Evolutionary conservation across 768 basidiomycete genomes (phyloP).

Genomic region (Lactarius sp.): DNA sequence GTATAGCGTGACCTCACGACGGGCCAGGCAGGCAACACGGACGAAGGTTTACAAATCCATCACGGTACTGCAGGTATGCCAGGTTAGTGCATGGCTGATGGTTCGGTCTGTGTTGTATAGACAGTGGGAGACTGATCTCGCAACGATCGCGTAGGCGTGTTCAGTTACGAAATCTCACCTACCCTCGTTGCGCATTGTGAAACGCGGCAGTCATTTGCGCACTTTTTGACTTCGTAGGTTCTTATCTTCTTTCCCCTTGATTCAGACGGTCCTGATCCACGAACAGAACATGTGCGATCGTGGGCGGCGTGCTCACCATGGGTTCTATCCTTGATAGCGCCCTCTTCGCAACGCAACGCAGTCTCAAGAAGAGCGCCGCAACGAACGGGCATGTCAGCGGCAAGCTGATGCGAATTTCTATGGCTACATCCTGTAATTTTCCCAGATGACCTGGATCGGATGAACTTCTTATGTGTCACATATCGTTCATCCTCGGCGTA

Average conservation of each 20-base stretch:
- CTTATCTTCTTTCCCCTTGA: slow-evolving; percentile 2
- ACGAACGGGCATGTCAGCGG: slow-evolving; percentile 22
- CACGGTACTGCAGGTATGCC: slow-evolving; percentile 75
- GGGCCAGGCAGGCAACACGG: slow-evolving; percentile 53
- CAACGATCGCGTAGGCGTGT: slow-evolving; percentile 49
- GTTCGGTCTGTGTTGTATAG: background rate
- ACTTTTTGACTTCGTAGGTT: slow-evolving; percentile 94
- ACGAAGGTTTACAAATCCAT: slow-evolving; percentile 64
- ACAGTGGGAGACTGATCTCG: background rate
- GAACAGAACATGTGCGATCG: slow-evolving; percentile 88
- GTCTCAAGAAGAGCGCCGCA: slow-evolving; percentile 56
- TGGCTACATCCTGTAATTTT: slow-evolving; percentile 1
- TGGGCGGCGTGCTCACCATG: slow-evolving; percentile 95
- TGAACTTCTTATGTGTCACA: slow-evolving; percentile 12
- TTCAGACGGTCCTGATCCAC: slow-evolving; percentile 2
- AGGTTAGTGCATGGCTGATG: slow-evolving; percentile 33
- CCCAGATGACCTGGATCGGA: background rate
- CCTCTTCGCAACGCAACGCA: slow-evolving; percentile 76
- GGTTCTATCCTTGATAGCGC: slow-evolving; percentile 84
- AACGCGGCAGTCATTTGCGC: too few relatives aligned
- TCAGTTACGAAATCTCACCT: slow-evolving; percentile 95
- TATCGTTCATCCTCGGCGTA: slow-evolving; percentile 4
- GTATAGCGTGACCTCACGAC: slow-evolving; percentile 84
- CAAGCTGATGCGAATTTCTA: slow-evolving; percentile 25
- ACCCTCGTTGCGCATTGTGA: slow-evolving; percentile 93